phyloP scores from a whole-genome alignment of 495 filamentous ascomycete species.

The Tetracladium setigerum region DNA sequence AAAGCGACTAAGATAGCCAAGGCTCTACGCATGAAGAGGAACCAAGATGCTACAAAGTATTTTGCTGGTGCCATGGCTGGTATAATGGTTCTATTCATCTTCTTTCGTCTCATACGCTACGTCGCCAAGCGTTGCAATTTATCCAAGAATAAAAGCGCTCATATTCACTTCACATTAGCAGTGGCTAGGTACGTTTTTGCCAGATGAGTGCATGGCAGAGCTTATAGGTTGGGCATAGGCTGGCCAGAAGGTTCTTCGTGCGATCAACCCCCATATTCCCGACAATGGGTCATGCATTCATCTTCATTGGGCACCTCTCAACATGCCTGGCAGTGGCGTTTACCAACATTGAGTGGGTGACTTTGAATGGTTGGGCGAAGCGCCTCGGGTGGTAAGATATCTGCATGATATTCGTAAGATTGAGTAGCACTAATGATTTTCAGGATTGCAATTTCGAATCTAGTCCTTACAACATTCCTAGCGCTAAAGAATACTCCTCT shows the following conservation, averaged over 20 bases:
- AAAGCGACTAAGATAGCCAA: slow-evolving; percentile 2
- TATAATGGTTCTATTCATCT: slow-evolving; percentile 42
- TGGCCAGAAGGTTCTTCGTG: slow-evolving; percentile 34
- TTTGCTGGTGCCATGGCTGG: slow-evolving; percentile 38
- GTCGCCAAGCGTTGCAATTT: slow-evolving; percentile 17
- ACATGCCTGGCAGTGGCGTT: slow-evolving; percentile 44
- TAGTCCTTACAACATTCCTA: slow-evolving; percentile 49
- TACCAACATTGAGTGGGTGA: slow-evolving; percentile 32
- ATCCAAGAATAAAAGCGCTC: too few relatives aligned
- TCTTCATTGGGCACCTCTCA: slow-evolving; percentile 39
- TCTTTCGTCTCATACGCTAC: slow-evolving; percentile 38
- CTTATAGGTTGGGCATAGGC: slow-evolving; percentile 15
- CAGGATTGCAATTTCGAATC: slow-evolving; percentile 48
- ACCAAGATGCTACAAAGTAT: slow-evolving; percentile 26
- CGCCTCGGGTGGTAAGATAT: slow-evolving; percentile 43
- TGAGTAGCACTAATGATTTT: background rate
- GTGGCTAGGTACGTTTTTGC: slow-evolving; percentile 8
- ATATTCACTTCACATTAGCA: slow-evolving; percentile 12
- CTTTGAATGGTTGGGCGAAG: slow-evolving; percentile 24
- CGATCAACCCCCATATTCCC: slow-evolving; percentile 41
- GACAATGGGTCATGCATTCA: slow-evolving; percentile 40
- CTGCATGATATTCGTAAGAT: too few relatives aligned
- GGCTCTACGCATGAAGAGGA: slow-evolving; percentile 23
- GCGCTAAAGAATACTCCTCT: slow-evolving; percentile 54
- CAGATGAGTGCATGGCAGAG: slow-evolving; percentile 18